Evolutionary conservation across 2,329 filamentous ascomycete species (phyloP).

Genomic region (Ambrosiella xylebori): DNA sequence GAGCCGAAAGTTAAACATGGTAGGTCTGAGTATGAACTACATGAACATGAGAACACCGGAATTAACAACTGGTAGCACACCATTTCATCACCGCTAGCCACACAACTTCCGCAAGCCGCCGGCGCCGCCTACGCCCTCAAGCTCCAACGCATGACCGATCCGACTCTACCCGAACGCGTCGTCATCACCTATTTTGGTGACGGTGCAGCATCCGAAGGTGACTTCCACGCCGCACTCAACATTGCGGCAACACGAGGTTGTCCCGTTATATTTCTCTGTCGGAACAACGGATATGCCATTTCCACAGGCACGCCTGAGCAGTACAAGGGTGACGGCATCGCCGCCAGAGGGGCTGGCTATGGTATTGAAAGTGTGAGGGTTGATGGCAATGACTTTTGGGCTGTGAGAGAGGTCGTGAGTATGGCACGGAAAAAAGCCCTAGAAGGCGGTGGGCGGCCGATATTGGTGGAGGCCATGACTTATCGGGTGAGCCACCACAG

Average conservation of each 20-base stretch:
- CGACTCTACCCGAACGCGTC: constrained; percentile 47
- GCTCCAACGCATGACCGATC: constrained; percentile 57
- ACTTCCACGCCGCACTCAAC: constrained; percentile 82
- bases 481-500: constrained; percentile 97
- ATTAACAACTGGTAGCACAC: constrained; percentile 41
- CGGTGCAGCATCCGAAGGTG: constrained; percentile 75
- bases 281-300: constrained; percentile 87
- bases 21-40: constrained; percentile 25
- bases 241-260: constrained; percentile 80
- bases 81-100: constrained; percentile 67
- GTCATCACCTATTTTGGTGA: constrained; percentile 81
- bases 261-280: constrained; percentile 75
- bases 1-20: constrained; percentile 65
- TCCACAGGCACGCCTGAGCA: constrained; percentile 80
- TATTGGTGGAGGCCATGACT: constrained; percentile 89
- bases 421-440: constrained; percentile 64
- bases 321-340: constrained; percentile 82
- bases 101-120: constrained; percentile 74
- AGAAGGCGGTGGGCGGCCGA: constrained; percentile 59
- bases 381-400: constrained; percentile 89
- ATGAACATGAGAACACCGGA: background rate
- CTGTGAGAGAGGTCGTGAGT: constrained; percentile 64
- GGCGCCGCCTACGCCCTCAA: constrained; percentile 81
- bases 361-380: constrained; percentile 88
- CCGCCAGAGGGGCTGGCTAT: constrained; percentile 70